Evolutionary conservation across 2,329 filamentous ascomycete genomes (phyloP).

Genomic region (Alternaria hordeiaustralica): DNA sequence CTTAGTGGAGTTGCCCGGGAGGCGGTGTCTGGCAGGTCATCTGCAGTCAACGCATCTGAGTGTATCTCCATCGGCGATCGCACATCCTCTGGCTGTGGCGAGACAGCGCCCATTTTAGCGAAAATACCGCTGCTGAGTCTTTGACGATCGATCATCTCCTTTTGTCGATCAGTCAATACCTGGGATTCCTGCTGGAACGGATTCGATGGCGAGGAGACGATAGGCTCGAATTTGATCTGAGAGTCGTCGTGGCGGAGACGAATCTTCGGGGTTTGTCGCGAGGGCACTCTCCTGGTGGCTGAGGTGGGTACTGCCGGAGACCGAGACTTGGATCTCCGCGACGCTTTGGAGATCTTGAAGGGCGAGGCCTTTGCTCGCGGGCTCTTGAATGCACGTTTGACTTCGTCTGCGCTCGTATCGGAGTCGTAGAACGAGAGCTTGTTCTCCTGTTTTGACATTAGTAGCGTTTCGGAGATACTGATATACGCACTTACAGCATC

Average conservation of each 20-base stretch:
- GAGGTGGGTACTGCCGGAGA: conserved; percentile 35
- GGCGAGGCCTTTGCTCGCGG: conserved; percentile 36
- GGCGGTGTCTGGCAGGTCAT: conserved; percentile 30
- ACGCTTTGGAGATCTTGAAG: conserved; percentile 33
- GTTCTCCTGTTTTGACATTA: conserved; percentile 24
- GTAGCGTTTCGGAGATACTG: conserved; percentile 52
- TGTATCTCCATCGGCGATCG: conserved; percentile 37
- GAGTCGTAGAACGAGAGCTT: conserved; percentile 50
- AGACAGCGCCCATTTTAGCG: conserved; percentile 60
- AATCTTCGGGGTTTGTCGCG: conserved; percentile 52
- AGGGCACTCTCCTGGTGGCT: conserved; percentile 27
- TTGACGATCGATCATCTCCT: conserved; percentile 77
- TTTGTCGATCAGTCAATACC: conserved; percentile 78
- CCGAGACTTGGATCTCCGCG: conserved; percentile 29
- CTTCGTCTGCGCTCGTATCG: conserved; percentile 26
- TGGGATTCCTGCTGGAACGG: conserved; percentile 67
- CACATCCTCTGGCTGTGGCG: conserved; percentile 18
- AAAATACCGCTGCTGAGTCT: conserved; percentile 70
- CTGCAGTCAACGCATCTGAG: conserved; percentile 35
- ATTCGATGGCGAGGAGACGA: conserved; percentile 65
- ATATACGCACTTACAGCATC: conserved; percentile 47
- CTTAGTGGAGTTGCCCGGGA: conserved; percentile 37
- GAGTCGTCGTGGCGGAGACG: conserved; percentile 79
- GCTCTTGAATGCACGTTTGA: conserved; percentile 23
- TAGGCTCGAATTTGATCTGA: conserved; percentile 76